Base-by-base conservation (phyloP, 768 basidiomycete genomes). In the Daedaleopsis nitida region DNA sequence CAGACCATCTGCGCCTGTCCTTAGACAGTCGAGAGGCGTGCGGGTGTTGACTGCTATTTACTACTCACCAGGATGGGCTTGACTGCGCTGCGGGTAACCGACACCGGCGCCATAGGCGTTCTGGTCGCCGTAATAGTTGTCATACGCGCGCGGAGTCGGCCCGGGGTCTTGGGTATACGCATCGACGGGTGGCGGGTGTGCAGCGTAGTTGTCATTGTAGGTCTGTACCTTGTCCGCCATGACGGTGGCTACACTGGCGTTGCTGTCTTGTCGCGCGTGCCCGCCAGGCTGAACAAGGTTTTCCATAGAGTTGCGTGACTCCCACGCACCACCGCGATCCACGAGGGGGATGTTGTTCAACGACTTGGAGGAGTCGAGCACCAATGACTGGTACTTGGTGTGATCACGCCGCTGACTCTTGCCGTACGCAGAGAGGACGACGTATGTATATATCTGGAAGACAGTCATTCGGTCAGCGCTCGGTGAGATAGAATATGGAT, bases 321-420 rank as follows among this genome's bases (percentile, higher is more conserved):
- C 85, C 87, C 89, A 92, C n/a, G 86, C 81, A 68, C 88, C 86
- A 63, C 76, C 78, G 56, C 88, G 86, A 64, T 83, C 79, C 62
- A 79, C 80, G 77, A 92, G 81, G 11, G 86, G 85, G 37, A 88
- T 86, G 65, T 89, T 86, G 65, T 86, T 82, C 58, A 85, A 72
- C 51, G 82, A 80, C 64, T 78, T 78, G 13, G 79, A 77, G 4
- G 84, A 74, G 65, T 87, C 87, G 70, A 86, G 86, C 52, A 53
- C 8, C 58, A 92, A 79, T 24, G 85, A 83, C 68, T 89, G 86
- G 69, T 92, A 95, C 68, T 89, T 86, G 63, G 83, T 83, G 70
- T 94, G 92, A 68, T 94, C 93, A n/a, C 78, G 79, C 34, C 85
- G 86, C 73, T 96, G 94, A 13, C 83, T 80, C 17, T 78, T 74